Evolutionary conservation across 2,329 filamentous ascomycete genomes (phyloP), one percentile per base, ranked within the genome.

Genomic region (Xylaria digitata): DNA sequence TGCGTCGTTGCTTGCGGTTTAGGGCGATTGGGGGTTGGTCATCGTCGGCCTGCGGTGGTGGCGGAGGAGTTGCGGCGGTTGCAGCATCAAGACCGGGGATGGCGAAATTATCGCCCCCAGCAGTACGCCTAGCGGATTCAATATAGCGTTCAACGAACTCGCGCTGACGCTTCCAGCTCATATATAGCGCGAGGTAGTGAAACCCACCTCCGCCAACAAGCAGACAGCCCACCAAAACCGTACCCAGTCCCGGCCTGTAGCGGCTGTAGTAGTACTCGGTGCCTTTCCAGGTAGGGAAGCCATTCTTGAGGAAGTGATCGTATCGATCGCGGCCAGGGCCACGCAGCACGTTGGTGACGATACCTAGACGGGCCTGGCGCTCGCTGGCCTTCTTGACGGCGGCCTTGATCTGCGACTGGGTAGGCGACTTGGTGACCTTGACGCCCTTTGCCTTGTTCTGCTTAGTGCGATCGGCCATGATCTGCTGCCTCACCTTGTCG

Each of bases 221-320:
- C 80, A 98, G 93, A 46, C 97, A 82, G 54, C 95, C 94, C 30
- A 90, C 68, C 58, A 98, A 80, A 52, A 97, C 96, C 15, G 92
- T 92, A 66, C 93, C 93, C 50, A 98, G 84, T 8, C 96, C 96
- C 1, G 96, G 96, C 21, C 96, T 89, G 86, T 95, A 97, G 65
- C 96, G 90, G 75, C 89, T 90, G 84, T 99, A 99, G 86, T 98
- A 99, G 86, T 99, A 99, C 69, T 96, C 95, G 50, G 95, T 97
- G 65, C 96, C 96, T 83, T 95, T 94, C 96, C 96, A 99, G 63
- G 88, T 89, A 37, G 96, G 96, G 83, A 99, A 99, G 68, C 96
- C 96, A 80, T 98, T 94, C 78, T 84, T 82, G 67, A 98, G 82
- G 83, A 98, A 99, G 80, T 97, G 91, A 79, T 99, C 95, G 81